phyloP scores from a whole-genome alignment of 768 basidiomycete genomes.

The Aureoboletus auriporus region DNA sequence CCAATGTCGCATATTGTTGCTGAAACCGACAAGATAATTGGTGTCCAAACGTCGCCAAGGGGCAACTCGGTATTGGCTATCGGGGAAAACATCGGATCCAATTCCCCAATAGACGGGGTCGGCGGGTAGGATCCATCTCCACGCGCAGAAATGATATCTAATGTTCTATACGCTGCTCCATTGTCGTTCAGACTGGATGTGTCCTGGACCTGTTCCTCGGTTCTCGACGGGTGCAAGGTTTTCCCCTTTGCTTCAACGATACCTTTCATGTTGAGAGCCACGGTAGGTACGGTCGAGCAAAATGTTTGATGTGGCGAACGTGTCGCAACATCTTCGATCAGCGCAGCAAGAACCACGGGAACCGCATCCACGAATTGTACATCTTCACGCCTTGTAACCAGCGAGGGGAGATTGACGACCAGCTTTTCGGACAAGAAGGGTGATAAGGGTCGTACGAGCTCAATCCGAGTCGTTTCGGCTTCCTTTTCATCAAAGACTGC shows the following conservation, averaged over 20 bases:
- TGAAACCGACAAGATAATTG: neutral
- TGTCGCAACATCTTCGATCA: conserved; percentile 9
- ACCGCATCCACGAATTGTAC: neutral
- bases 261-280: neutral
- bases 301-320: conserved; percentile 9
- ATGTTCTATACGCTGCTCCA: neutral
- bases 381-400: neutral
- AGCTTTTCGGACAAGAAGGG: neutral
- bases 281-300: conserved; percentile 1
- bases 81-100: neutral
- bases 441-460: neutral
- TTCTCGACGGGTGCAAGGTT: neutral
- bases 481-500: neutral
- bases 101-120: neutral
- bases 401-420: conserved; percentile 13
- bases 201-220: neutral
- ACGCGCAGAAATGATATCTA: neutral
- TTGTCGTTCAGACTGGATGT: neutral
- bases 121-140: neutral
- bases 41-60: neutral
- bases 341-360: neutral
- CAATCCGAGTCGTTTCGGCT: neutral
- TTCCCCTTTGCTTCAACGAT: neutral
- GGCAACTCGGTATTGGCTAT: neutral
- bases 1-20: neutral